These are phyloP conservation scores for Teunomyces cretensis DNA, from an alignment of 805 yeast species.

Conservation along the genomic window DNA sequence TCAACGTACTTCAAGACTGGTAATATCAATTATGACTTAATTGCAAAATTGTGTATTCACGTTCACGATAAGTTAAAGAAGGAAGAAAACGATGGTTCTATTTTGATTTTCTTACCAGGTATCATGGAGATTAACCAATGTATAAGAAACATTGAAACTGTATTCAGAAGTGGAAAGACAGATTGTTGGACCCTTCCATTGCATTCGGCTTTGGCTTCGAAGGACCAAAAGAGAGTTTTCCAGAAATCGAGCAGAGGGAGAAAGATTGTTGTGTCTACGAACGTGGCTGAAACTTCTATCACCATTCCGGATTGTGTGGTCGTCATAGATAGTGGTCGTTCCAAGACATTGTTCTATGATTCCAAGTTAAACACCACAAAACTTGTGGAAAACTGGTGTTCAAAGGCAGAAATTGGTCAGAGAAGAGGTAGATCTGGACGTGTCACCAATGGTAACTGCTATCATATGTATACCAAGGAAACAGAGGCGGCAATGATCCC, in stretches of 20 bases:
- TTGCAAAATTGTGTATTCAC: slow-evolving; percentile 52
- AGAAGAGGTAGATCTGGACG: slow-evolving; percentile 99
- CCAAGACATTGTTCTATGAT: slow-evolving; percentile 75
- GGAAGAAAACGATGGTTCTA: slow-evolving; percentile 61
- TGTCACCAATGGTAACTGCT: slow-evolving; percentile 79
- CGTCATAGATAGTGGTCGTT: slow-evolving; percentile 85
- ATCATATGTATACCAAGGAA: slow-evolving; percentile 68
- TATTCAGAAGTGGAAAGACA: slow-evolving; percentile 11
- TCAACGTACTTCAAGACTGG: slow-evolving; percentile 66
- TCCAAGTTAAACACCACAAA: slow-evolving; percentile 64
- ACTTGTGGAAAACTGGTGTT: slow-evolving; percentile 80
- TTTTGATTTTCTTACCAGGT: slow-evolving; percentile 87
- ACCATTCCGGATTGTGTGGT: slow-evolving; percentile 94
- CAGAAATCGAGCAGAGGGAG: slow-evolving; percentile 54
- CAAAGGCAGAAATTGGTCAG: slow-evolving; percentile 85
- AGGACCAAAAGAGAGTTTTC: slow-evolving; percentile 80
- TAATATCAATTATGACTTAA: slow-evolving; percentile 70
- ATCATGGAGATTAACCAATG: slow-evolving; percentile 79
- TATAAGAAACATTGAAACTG: slow-evolving; percentile 37
- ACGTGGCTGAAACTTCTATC: slow-evolving; percentile 95
- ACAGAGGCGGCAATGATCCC: slow-evolving; percentile 57
- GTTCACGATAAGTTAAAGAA: slow-evolving; percentile 49
- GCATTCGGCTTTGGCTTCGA: slow-evolving; percentile 83
- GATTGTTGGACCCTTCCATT: slow-evolving; percentile 61
- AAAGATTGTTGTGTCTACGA: slow-evolving; percentile 85